Base-by-base conservation (phyloP, 2,329 filamentous ascomycete species). In the Zasmidium citrigriseum region DNA sequence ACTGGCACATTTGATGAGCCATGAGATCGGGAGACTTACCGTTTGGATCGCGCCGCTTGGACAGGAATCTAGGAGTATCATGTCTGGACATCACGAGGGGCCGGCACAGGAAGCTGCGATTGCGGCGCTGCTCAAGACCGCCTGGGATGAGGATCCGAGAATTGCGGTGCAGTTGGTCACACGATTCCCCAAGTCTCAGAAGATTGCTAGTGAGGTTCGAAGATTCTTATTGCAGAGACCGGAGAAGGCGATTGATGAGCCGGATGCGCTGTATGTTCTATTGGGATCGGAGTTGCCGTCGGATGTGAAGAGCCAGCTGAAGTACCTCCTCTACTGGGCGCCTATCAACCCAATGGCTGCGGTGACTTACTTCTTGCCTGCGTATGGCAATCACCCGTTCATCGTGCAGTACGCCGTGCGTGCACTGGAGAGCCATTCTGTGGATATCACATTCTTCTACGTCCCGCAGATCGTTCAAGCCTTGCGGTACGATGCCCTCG, bases 371-470 rank as follows among this genome's bases (percentile, higher is more conserved):
- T 98, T 99, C 78, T 74, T 96, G 66, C 96, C 96, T 0, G 87
- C 89, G 1, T 99, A 96, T 73, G 87, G 88, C 44, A 93, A 96
- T 68, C 89, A 99, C 70, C 90, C 96, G 0, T 96, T 93, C 75
- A 83, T 99, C 54, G 86, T 98, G 41, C 96, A 99, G 74, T 99
- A 98, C 74, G 95, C 95, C 1, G 96, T 99, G 88, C 86, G 93
- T 68, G 91, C 95, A 2, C 77, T 99, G 49, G 95, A 99, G 72
- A 93, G 89, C 66, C 95, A 99, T 70, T 89, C 92, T 0, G 88
- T 97, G n/a, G 95, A 98, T 72, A 87, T 98, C 20, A 96, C 93
- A 0, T 99, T 99, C 81, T 99, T 98, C 77, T 98, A 97, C 71
- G 95, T 99, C 2, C 95, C 96, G 5, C 95, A 99, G 73, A 96